Percentiles rank a stretch among this genome's conserved stretches.
Evolutionary conservation across 2,329 filamentous ascomycete genomes (phyloP).

Genomic region (Elsinoe ampelina): DNA sequence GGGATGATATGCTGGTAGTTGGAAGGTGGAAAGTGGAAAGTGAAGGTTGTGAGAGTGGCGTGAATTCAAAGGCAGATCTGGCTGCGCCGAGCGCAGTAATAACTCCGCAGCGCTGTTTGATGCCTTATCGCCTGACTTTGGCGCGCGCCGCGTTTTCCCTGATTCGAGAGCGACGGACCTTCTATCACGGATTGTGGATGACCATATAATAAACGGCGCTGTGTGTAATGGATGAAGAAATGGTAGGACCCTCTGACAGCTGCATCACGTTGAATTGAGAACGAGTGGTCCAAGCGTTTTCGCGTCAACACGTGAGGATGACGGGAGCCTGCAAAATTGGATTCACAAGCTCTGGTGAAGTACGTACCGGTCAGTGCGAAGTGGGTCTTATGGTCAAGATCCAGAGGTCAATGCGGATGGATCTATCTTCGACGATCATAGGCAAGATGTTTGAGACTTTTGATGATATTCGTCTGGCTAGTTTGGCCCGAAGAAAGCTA

Average conservation of each 20-base stretch:
- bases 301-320: not conserved
- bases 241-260: not conserved
- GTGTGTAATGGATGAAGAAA: not conserved
- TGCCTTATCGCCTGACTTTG: not conserved
- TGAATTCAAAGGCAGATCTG: not conserved
- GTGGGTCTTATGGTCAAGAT: not conserved
- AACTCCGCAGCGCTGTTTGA: not conserved
- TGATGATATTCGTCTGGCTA: not conserved
- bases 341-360: not conserved
- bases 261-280: not conserved
- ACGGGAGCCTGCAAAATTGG: not conserved
- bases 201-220: not conserved
- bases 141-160: not conserved
- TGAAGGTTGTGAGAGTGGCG: not conserved
- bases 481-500: not conserved
- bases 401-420: not conserved
- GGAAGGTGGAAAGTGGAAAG: not conserved
- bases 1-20: not conserved
- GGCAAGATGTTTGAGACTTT: not conserved
- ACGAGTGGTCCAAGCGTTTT: constrained; percentile 6
- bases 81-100: not conserved
- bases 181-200: not conserved
- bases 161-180: no score
- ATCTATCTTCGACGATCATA: no score
- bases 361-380: not conserved